Percentiles rank a stretch among this genome's conserved stretches.
Evolutionary conservation across 2,329 filamentous ascomycete genomes (phyloP).

Genomic region (Atkinsonella texensis): DNA sequence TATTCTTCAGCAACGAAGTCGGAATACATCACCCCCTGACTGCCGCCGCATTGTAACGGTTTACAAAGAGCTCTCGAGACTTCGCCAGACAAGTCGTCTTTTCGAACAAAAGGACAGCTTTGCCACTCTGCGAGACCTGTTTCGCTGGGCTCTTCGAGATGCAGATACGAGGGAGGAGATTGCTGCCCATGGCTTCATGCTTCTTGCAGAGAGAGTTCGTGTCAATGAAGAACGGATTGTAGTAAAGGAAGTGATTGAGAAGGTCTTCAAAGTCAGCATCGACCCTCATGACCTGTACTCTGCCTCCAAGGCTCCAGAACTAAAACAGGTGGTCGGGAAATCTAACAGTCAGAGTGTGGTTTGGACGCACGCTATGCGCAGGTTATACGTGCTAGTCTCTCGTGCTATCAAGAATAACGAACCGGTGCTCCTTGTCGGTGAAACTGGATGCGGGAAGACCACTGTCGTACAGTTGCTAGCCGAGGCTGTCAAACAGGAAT

Average conservation of each 20-base stretch:
- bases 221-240: slow-evolving; percentile 74
- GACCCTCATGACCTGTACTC: slow-evolving; percentile 65
- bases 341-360: slow-evolving; percentile 57
- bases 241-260: slow-evolving; percentile 81
- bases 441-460: slow-evolving; percentile 96
- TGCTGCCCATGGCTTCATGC: slow-evolving; percentile 88
- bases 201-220: slow-evolving; percentile 88
- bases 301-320: slow-evolving; percentile 40
- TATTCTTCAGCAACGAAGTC: slow-evolving; percentile 78
- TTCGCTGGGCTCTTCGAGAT: slow-evolving; percentile 81
- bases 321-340: slow-evolving; percentile 33
- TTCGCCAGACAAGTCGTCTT: slow-evolving; percentile 79
- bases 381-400: slow-evolving; percentile 80
- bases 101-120: slow-evolving; percentile 98
- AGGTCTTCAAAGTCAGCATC: slow-evolving; percentile 76
- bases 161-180: slow-evolving; percentile 82
- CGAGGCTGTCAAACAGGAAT: slow-evolving; percentile 59
- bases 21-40: slow-evolving; percentile 79
- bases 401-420: slow-evolving; percentile 82
- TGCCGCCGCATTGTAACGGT: slow-evolving; percentile 84
- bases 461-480: slow-evolving; percentile 90
- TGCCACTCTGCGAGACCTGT: slow-evolving; percentile 88
- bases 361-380: slow-evolving; percentile 91
- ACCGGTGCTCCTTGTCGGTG: slow-evolving; percentile 85
- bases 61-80: slow-evolving; percentile 80